Base-by-base conservation (phyloP, 2,329 filamentous ascomycete species). In the Ceratocystis colombiana region DNA sequence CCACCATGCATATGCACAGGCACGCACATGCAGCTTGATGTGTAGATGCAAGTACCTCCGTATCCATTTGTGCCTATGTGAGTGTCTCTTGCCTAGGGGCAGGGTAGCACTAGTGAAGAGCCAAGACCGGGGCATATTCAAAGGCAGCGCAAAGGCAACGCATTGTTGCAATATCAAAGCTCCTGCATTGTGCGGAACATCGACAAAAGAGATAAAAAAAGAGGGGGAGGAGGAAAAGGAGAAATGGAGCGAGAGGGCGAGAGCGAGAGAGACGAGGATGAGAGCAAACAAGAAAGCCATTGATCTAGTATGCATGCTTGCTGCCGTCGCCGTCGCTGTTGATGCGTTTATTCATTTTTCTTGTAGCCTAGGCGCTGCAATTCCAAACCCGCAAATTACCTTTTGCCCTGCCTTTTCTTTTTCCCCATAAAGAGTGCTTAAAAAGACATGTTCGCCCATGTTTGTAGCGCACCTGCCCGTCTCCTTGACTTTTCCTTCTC, bases 141-240 rank as follows among this genome's bases (percentile, higher is more conserved):
- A 41, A 41, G 37, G 3, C 37, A 41, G 37, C 12, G 37, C 37
- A 41, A 41, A 48, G 20, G 46, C 46, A 48, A 4, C 46, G 46
- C 46, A 48, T 48, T 41, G 46, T 48, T 48, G 46, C 3, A 41
- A 48, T 17, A 55, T 55, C 50, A 55, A 55, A 30, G 50, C 50
- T 55, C 50, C 22, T 55, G 50, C 50, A 55, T 62, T 41, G 12
- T 41, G 33, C 17, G 59, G 33, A 17, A 25, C 20, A 10, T 10
- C 20, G 4, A n/a, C 37, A 10, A 17, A 44, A 20, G 20, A 33
- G 28, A 30, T 30, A 33, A 33, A 33, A 62, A 45, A 45, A 44
- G 41, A 48, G 45, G 45, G 45, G n/a, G 8, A 17, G 8, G 46
- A 20, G 46, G 17, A 48, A 48, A 48, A 48, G 4, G 20, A 48